Percentiles rank a stretch among this genome's conserved stretches.
Conservation (phyloP, 1,284 basidiomycete genomes). For the Malassezia yamatoensis region DNA sequence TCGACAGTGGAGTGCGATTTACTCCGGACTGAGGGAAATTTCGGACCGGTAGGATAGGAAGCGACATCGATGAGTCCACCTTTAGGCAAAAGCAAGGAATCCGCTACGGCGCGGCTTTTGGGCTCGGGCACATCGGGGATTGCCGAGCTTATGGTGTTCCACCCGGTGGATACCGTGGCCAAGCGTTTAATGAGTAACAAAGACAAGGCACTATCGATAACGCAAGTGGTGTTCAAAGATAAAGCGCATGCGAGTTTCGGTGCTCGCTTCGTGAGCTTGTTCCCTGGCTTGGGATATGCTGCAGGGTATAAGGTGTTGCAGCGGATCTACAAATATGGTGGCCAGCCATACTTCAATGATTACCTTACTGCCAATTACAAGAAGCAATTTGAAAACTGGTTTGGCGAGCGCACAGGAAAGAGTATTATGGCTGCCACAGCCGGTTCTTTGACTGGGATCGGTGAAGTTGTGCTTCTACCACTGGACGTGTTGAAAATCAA, state of each 20-base stretch:
- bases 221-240: conserved; percentile 74
- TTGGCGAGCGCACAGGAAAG: conserved; percentile 92
- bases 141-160: conserved; percentile 67
- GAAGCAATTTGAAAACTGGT: conserved; percentile 64
- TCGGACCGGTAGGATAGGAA: background rate
- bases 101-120: conserved; percentile 76
- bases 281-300: conserved; percentile 95
- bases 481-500: conserved; percentile 97
- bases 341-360: conserved; percentile 95
- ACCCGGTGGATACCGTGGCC: conserved; percentile 70
- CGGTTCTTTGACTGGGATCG: conserved; percentile 59
- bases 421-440: conserved; percentile 91
- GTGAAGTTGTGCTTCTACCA: conserved; percentile 88
- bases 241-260: conserved; percentile 58
- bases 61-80: conserved; percentile 29
- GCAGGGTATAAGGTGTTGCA: conserved; percentile 65
- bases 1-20: no score
- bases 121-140: conserved; percentile 73
- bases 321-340: conserved; percentile 69
- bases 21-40: background rate
- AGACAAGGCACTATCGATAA: conserved; percentile 51
- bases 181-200: conserved; percentile 94
- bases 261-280: conserved; percentile 76
- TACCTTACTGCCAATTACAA: conserved; percentile 70
- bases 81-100: conserved; percentile 54